Evolutionary conservation across 140 eudicot species (phyloP).

Genomic region (Stevia rebaudiana): DNA sequence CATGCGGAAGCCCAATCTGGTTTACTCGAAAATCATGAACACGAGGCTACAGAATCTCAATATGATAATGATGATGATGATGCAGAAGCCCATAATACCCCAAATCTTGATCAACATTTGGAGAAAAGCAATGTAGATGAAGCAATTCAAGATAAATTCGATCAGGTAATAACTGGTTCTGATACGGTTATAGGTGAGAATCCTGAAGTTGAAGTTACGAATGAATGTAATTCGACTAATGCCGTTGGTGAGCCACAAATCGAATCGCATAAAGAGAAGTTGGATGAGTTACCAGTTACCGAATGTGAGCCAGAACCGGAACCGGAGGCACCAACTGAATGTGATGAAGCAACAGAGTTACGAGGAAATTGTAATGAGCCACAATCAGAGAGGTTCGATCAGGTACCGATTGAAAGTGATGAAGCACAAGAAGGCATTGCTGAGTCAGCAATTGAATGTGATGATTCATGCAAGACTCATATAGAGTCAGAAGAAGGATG

Average conservation of each 20-base stretch:
- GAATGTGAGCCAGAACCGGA: too few relatives aligned
- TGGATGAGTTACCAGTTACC: too few relatives aligned
- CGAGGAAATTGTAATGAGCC: background rate
- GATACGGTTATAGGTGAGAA: background rate
- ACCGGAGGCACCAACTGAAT: constrained; percentile 1
- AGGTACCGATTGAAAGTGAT: too few relatives aligned
- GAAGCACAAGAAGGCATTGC: too few relatives aligned
- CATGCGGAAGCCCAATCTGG: background rate
- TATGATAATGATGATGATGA: background rate
- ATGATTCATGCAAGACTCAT: too few relatives aligned
- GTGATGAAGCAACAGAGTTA: background rate
- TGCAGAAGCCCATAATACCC: background rate
- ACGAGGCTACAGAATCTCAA: background rate
- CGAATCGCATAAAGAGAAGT: background rate
- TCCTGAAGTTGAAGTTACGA: background rate
- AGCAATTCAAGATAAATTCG: background rate
- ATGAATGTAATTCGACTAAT: too few relatives aligned
- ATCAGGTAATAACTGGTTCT: background rate
- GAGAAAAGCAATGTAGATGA: background rate
- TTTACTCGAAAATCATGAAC: background rate
- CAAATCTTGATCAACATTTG: too few relatives aligned
- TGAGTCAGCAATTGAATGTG: too few relatives aligned
- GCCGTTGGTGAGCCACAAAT: background rate
- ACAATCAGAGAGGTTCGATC: too few relatives aligned
- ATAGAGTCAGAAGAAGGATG: too few relatives aligned